Evolutionary conservation across 306 rosid species (phyloP), one percentile per base, ranked within the genome.

Genomic region (Ochetophila trinervis): DNA sequence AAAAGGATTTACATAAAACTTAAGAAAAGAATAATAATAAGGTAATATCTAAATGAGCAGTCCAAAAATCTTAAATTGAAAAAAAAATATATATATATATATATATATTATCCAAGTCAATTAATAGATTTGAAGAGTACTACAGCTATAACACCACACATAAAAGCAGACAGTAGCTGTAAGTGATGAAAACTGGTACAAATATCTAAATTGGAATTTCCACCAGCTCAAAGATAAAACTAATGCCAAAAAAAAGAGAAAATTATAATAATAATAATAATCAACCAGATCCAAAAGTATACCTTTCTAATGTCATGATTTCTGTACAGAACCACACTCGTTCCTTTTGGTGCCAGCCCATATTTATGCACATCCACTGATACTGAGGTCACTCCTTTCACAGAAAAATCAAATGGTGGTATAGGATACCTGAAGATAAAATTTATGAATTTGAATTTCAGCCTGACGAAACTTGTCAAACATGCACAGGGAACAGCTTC

Each of bases 271-370:
- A n/a, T n/a, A n/a, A n/a, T n/a, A n/a, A n/a, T n/a, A n/a, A 18
- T 49, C 53, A 16, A 44, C 18, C 57, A 69, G 66, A 12, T 67
- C 23, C 61, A 78, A 59, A 56, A 60, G 55, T 55, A 74, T 84
- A 87, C 98, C 98, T 93, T 89, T 83, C 98, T 80, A 75, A 89
- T 87, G 42, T 85, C 95, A 81, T 85, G 98, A 82, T 89, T 87
- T 73, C 93, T 79, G 73, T 87, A 93, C 57, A 93, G 79, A 66
- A 93, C 89, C 62, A 84, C 47, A 55, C 96, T 93, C 27, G 96
- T 89, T 89, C 98, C 97, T 79, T 93, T 93, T 64, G 98, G 98
- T 71, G 96, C 96, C 79, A 93, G 84, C 51, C 98, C 98, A 32
- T 93, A 93, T 71, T 93, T 93, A 76, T 93, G 98, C 83, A 89